Percentiles rank a stretch among this genome's conserved stretches.
Evolutionary conservation across 345 rosid genomes (phyloP).

Genomic region (Eutrema japonicum): DNA sequence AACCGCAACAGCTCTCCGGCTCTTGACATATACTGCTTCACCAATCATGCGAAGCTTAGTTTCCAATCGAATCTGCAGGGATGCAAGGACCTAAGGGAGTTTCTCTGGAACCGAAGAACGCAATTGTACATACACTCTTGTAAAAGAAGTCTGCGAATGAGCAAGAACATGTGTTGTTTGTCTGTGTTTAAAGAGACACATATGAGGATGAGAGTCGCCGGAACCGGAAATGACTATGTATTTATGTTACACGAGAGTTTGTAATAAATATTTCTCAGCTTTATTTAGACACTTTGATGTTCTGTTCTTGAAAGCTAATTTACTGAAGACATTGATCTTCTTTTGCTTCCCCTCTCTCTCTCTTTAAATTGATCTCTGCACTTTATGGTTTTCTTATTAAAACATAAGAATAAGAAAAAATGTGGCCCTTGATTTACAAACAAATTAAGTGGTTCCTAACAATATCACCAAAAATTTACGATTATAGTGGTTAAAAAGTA

Average conservation of each 20-base stretch:
- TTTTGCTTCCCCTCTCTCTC: no score
- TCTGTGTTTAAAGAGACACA: constrained; percentile 28
- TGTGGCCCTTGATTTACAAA: no score
- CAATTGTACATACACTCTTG: constrained; percentile 38
- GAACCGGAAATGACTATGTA: not conserved
- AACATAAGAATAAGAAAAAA: no score
- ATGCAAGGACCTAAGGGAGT: constrained; percentile 1
- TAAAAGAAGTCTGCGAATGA: constrained; percentile 23
- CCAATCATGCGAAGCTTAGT: constrained; percentile 2
- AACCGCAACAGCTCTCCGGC: constrained; percentile 3
- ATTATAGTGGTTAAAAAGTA: no score
- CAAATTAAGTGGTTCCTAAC: no score
- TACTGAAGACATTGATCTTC: not conserved
- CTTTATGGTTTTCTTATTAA: not conserved
- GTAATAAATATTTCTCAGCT: constrained; percentile 20
- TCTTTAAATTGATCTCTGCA: not conserved
- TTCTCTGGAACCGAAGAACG: constrained; percentile 24
- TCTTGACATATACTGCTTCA: not conserved
- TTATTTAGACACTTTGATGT: not conserved
- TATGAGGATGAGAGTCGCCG: not conserved
- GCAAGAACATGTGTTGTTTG: constrained; percentile 27
- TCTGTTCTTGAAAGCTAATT: constrained; percentile 9
- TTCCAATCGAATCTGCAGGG: constrained; percentile 11
- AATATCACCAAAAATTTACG: no score
- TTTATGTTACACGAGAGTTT: constrained; percentile 27